Evolutionary conservation across 345 rosid genomes (phyloP), one percentile per base, ranked within the genome.

Genomic region (Crucihimalaya himalaica): DNA sequence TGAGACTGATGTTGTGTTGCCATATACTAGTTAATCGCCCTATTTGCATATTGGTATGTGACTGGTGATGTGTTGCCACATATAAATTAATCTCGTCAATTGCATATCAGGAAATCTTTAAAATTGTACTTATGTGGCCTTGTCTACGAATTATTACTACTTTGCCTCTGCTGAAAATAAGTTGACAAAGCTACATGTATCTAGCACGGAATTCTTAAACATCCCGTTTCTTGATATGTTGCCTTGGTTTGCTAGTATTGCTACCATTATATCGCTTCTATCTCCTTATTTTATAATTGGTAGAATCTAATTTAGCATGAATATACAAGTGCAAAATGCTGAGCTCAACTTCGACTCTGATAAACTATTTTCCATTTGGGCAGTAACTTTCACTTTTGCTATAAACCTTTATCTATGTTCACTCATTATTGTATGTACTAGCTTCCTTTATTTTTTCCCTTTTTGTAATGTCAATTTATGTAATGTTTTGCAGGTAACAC

Each of bases 401-500:
- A 16, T 27, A 25, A 69, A 39, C 57, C 14, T 55, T n/a, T 56
- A 27, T 39, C 11, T 57, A 40, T 53, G 21, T 56, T 50, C 13
- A 25, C 56, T 64, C 58, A 7, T 32, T 39, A 21, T 34, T 62
- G 52, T 63, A 40, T 54, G 54, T 40, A 23, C 4, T 45, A 64
- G 57, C 68, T 31, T 68, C 54, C 34, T 23, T n/a, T 51, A 28
- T 16, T 62, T 48, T 27, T 20, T 25, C 0, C 19, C 14, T 37
- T 48, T 66, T 37, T 21, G 20, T 21, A 53, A 76, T 5, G 0
- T 27, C 25, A 54, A 34, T 45, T 45, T 21, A 20, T 29, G 15
- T 3, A 18, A 47, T 54, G 54, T 47, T 79, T 72, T 80, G 83
- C 81, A 90, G 98, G 95, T 93, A 59, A 93, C 96, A 4, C 97